Conservation (phyloP, 2,329 filamentous ascomycete genomes). For the Xylaria sp. region DNA sequence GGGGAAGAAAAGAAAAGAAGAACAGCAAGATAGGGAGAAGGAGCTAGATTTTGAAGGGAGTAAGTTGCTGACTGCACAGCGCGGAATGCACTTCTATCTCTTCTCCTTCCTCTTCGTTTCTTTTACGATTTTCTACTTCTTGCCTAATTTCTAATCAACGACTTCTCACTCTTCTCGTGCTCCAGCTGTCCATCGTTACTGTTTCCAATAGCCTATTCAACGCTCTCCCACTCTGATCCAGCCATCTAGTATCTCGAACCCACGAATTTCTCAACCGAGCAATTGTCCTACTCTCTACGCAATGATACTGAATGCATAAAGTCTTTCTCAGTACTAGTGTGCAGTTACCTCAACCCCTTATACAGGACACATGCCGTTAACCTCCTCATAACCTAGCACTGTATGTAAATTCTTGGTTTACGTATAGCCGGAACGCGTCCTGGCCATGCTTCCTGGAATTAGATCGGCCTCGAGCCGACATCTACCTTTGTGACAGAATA, state of each 20-base stretch:
- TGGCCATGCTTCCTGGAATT: too few relatives aligned
- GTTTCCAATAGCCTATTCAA: neutral
- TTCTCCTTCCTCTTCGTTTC: neutral
- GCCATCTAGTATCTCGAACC: neutral
- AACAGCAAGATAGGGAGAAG: neutral
- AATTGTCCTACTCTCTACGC: neutral
- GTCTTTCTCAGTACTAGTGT: too few relatives aligned
- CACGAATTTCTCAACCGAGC: neutral
- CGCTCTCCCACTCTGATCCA: neutral
- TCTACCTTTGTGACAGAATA: too few relatives aligned
- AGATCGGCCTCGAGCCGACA: too few relatives aligned
- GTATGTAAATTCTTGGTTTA: neutral
- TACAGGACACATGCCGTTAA: neutral
- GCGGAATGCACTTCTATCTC: constrained; percentile 21
- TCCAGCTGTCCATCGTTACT: neutral
- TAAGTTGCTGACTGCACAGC: constrained; percentile 19
- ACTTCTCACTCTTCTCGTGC: neutral
- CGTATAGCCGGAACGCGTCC: too few relatives aligned
- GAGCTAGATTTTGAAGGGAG: neutral
- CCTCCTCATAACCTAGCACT: neutral
- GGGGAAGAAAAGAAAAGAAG: neutral
- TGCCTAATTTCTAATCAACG: neutral
- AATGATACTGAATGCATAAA: neutral
- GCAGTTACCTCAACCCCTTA: neutral
- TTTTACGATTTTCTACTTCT: constrained; percentile 8